Evolutionary conservation across 192 early-diverging fungal genomes (phyloP), one percentile per base, ranked within the genome.

Genomic region (Gamsiella multidivaricata): DNA sequence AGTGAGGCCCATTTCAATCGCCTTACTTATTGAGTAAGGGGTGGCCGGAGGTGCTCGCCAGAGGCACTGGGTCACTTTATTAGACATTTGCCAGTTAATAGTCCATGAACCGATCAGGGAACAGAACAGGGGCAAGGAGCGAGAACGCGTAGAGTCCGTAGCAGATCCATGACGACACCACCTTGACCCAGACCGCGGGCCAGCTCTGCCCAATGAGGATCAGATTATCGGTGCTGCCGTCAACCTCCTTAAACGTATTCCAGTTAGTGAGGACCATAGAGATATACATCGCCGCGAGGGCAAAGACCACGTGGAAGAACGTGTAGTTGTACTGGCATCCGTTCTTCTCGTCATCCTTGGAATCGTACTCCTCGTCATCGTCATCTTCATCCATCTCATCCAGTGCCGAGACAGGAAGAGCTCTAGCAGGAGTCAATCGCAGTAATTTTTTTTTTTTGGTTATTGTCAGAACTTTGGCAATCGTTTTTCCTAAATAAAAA

Each of bases 231-330:
- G 12, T 18, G n/a, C 31, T 39, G 29, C 79, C 61, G 3, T 59
- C 46, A 11, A 36, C 46, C 31, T 69, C 58, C 33, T 61, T 17
- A 23, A 66, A 64, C 4, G 79, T 83, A 46, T 84, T 89, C 94
- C 92, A 94, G 71, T 94, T 93, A 2, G 96, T 97, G 54, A 98
- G 73, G 39, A 97, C 86, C 95, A 98, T 96, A 0, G 94, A 91
- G 15, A 95, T 88, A 70, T 99, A 99, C 93, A 96, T 97, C 25
- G 93, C 87, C 3, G 92, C 95, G 46, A 95, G 78, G 46, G 91
- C 88, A 82, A 99, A 98, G 39, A 98, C 90, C 14, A 96, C 51
- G 74, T 97, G 96, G 87, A 99, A 97, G 79, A 95, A 96, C 12
- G 93, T 80, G 79, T 96, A 96, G 82, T 86, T 95, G 79, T 96